Percentiles rank a stretch among this genome's conserved stretches.
Conservation (phyloP, 2,329 filamentous ascomycete genomes). For the Colletotrichum lini region DNA sequence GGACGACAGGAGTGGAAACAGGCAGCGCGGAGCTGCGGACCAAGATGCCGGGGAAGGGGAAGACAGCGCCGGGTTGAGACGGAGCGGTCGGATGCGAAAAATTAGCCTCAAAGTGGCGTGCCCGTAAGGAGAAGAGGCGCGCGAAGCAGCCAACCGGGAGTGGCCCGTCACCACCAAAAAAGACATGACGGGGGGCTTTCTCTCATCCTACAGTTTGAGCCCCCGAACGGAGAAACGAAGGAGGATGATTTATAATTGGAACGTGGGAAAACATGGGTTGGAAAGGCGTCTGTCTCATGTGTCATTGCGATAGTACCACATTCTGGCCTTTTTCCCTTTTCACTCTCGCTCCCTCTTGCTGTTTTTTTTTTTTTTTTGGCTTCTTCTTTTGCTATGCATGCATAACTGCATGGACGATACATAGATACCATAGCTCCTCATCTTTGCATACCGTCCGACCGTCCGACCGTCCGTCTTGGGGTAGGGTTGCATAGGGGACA, state of each 20-base stretch:
- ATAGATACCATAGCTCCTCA: conserved; percentile 19
- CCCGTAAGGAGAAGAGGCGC: conserved; percentile 21
- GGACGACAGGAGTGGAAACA: conserved; percentile 33
- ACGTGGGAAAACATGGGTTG: conserved; percentile 24
- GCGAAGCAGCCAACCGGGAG: conserved; percentile 35
- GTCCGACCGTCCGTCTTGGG: conserved; percentile 10
- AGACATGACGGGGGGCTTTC: conserved; percentile 3
- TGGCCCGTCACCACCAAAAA: conserved; percentile 8
- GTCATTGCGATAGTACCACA: conserved; percentile 12
- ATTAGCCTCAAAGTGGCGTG: conserved; percentile 48
- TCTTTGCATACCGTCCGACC: conserved; percentile 18
- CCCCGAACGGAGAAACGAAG: conserved; percentile 13
- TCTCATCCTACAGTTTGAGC: not conserved
- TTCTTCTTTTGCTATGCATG: conserved; percentile 17
- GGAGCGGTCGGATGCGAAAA: conserved; percentile 54
- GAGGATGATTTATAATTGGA: conserved; percentile 40
- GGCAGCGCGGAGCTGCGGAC: conserved; percentile 30
- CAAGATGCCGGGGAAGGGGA: conserved; percentile 40
- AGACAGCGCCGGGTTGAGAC: conserved; percentile 47
- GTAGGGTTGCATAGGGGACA: conserved; percentile 24
- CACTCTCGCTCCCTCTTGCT: not conserved
- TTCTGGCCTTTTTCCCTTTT: not conserved
- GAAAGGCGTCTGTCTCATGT: conserved; percentile 19
- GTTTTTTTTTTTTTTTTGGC: not conserved
- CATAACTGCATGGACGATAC: conserved; percentile 10